Percentiles rank a stretch among this genome's conserved stretches.
phyloP scores from a whole-genome alignment of 371 early-diverging fungal genomes.

The Mucor racemosus region DNA sequence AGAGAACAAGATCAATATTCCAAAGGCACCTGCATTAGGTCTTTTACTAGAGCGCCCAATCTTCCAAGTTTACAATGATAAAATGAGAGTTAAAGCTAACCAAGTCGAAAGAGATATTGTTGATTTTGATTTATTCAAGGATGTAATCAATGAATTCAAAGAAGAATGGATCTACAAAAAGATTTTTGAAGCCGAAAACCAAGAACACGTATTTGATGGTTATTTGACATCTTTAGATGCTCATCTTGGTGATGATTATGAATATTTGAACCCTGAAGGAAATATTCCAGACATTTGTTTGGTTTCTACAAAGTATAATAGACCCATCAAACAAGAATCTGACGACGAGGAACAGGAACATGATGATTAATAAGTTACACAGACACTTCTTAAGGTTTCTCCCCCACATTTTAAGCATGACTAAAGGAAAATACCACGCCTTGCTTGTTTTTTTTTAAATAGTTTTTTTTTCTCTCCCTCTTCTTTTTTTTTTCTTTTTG shows the following conservation, averaged over 20 bases:
- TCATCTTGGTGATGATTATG: conserved; percentile 39
- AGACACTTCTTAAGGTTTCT: not conserved
- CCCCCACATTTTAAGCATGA: conserved; percentile 11
- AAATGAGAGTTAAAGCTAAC: conserved; percentile 51
- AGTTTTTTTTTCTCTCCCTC: not conserved
- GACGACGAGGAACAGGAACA: conserved; percentile 18
- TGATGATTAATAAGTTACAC: conserved; percentile 6
- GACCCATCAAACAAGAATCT: conserved; percentile 6
- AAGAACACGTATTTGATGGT: conserved; percentile 62
- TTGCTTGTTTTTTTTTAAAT: not conserved
- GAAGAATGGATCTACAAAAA: conserved; percentile 79
- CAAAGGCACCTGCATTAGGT: conserved; percentile 97
- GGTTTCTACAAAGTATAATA: conserved; percentile 28
- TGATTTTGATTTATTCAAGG: conserved; percentile 15
- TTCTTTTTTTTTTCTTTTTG: conserved; percentile 2
- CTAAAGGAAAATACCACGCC: conserved; percentile 26
- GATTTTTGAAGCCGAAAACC: conserved; percentile 77
- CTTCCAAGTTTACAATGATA: conserved; percentile 71
- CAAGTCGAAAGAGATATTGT: conserved; percentile 23
- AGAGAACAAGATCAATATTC: conserved; percentile 85
- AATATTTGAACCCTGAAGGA: conserved; percentile 49
- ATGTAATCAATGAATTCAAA: conserved; percentile 82
- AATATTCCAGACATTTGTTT: conserved; percentile 36
- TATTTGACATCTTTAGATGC: conserved; percentile 71
- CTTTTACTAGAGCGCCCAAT: conserved; percentile 86